Evolutionary conservation across 108 stramenopile genomes (phyloP), one percentile per base, ranked within the genome.

Genomic region (Mayamaea pseudoterrestris): DNA sequence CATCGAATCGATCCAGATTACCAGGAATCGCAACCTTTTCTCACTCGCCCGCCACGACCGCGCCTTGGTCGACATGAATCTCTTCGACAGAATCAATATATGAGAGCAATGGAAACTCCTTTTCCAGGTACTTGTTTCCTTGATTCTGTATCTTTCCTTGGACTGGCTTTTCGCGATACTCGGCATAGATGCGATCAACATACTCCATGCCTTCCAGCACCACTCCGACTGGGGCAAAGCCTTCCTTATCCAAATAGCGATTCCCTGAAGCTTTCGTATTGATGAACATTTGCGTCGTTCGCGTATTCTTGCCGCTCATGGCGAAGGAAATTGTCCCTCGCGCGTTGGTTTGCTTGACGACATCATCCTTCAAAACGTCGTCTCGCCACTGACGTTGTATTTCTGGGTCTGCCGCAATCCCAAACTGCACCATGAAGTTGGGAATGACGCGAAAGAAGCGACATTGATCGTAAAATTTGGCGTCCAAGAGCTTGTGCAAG

Each of bases 271-370:
- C 53, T 24, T 35, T 35, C 5, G 64, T 76, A 49, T 94, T 94
- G 53, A 94, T 83, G 50, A 94, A 94, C 44, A 94, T 51, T 47
- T 90, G 93, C 5, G 68, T 86, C 5, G 78, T 82, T n/a, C 93
- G 76, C 21, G 86, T 71, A 58, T 88, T 73, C n/a, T 42, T 35
- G 5, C 93, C 93, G 11, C 85, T 52, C 2, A 73, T 92, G 0
- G 93, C 91, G 61, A 72, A 95, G 0, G 81, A 78, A 1, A 93
- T 47, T 3, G 80, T 89, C 21, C 90, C 90, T 13, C 80, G 47
- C 26, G 55, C 41, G 60, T 95, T 93, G n/a, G 66, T 66, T 35
- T 60, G 55, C 20, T 52, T 58, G 5, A 93, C 90, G 12, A 84
- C 82, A 60, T 95, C 94, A 60, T 95, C 91, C 50, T 58, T 42